Evolutionary conservation across 176 grass and related monocot genomes (phyloP).

Genomic region (Musa acuminata): DNA sequence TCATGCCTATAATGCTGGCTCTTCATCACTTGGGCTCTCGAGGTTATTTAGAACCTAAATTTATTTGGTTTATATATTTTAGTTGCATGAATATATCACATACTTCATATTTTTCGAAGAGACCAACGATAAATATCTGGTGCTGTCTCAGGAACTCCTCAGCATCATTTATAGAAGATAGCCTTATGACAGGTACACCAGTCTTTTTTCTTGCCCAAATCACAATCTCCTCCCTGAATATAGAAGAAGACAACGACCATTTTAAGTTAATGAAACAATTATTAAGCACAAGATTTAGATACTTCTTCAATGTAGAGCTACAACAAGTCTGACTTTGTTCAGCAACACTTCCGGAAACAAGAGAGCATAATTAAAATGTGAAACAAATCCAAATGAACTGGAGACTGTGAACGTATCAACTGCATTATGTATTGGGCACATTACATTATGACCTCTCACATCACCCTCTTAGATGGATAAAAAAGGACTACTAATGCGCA

Average conservation of each 20-base stretch:
- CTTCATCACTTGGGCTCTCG: too few species aligned
- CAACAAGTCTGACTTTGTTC: too few species aligned
- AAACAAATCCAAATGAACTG: too few species aligned
- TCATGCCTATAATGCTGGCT: too few species aligned
- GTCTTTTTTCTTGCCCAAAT: constrained; percentile 98
- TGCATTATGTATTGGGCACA: too few species aligned
- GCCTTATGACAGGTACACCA: constrained; percentile 44
- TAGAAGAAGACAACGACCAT: not conserved
- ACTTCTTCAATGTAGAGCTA: too few species aligned
- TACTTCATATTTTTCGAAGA: constrained; percentile 82
- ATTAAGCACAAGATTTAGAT: not conserved
- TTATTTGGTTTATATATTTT: not conserved
- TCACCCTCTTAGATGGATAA: too few species aligned
- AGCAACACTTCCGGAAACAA: too few species aligned
- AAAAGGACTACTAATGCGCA: too few species aligned
- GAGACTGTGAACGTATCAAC: too few species aligned
- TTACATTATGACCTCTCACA: too few species aligned
- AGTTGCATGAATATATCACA: not conserved
- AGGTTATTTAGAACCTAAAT: not conserved
- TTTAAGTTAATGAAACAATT: not conserved
- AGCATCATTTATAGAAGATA: constrained; percentile 57
- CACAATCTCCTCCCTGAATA: constrained; percentile 66
- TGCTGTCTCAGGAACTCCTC: constrained; percentile 54
- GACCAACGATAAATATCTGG: constrained; percentile 46
- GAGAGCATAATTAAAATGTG: too few species aligned